These are phyloP conservation scores for Escovopsis sp. DNA, from an alignment of 2,329 filamentous ascomycete genomes.

Conservation along the genomic window DNA sequence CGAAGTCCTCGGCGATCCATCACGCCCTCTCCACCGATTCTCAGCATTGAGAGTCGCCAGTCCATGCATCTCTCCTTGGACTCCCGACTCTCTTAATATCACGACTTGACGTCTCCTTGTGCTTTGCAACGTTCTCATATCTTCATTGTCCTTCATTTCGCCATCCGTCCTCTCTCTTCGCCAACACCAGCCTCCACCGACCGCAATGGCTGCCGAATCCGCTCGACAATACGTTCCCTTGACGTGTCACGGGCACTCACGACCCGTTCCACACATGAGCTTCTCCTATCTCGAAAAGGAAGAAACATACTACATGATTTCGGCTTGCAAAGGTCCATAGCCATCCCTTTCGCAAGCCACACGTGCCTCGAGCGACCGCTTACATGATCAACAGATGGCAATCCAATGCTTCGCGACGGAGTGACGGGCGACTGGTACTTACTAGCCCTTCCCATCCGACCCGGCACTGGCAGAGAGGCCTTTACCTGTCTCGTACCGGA, in stretches of 20 bases:
- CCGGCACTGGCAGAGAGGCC: background rate
- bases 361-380: background rate
- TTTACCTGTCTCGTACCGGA: background rate
- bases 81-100: background rate
- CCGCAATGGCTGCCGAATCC: conserved; percentile 20
- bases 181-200: background rate
- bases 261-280: conserved; percentile 79
- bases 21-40: too few relatives aligned
- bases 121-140: too few relatives aligned
- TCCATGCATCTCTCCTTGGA: background rate
- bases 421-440: conserved; percentile 81
- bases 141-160: too few relatives aligned
- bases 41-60: background rate
- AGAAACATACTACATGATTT: conserved; percentile 81
- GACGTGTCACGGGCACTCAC: conserved; percentile 88
- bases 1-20: background rate
- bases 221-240: conserved; percentile 60
- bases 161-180: background rate
- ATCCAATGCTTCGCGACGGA: conserved; percentile 95
- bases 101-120: too few relatives aligned
- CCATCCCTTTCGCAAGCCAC: background rate
- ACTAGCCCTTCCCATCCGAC: background rate
- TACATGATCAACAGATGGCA: conserved; percentile 55
- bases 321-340: conserved; percentile 68
- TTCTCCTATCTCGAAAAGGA: conserved; percentile 77